phyloP scores from a whole-genome alignment of 2,329 filamentous ascomycete species.

The Neoascochyta sp. region DNA sequence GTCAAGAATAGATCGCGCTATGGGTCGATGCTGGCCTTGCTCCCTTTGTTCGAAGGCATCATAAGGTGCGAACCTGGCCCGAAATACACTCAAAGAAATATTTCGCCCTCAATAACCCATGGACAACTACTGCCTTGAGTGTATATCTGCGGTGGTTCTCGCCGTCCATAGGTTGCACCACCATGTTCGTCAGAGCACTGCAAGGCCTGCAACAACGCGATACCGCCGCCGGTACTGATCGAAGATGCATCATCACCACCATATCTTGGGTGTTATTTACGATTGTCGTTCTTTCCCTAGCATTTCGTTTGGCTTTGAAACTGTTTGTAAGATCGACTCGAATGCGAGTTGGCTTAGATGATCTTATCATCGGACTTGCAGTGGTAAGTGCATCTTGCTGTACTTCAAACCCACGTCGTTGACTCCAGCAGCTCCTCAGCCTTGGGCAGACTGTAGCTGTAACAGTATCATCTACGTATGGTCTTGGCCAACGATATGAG shows the following conservation, averaged over 20 bases:
- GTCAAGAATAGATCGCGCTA: too few species aligned
- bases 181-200: slow-evolving; percentile 11
- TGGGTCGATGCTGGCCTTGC: too few species aligned
- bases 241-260: slow-evolving; percentile 16
- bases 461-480: slow-evolving; percentile 22
- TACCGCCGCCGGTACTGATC: slow-evolving; percentile 8
- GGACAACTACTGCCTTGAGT: too few species aligned
- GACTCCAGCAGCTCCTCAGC: slow-evolving; percentile 28
- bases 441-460: slow-evolving; percentile 26
- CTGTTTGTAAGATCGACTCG: slow-evolving; percentile 16
- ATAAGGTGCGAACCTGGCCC: too few species aligned
- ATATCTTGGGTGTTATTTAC: slow-evolving; percentile 29
- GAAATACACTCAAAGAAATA: too few species aligned
- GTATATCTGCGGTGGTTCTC: too few species aligned
- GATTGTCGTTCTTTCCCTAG: slow-evolving; percentile 16
- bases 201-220: slow-evolving; percentile 11
- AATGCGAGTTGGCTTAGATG: slow-evolving; percentile 17
- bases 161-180: too few species aligned
- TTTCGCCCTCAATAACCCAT: too few species aligned
- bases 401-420: too few species aligned
- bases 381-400: slow-evolving; percentile 22
- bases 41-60: too few species aligned
- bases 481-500: slow-evolving; percentile 12
- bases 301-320: slow-evolving; percentile 26
- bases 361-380: slow-evolving; percentile 24